Evolutionary conservation across 805 yeast genomes (phyloP).

Genomic region (Saturnispora serradocipensis): DNA sequence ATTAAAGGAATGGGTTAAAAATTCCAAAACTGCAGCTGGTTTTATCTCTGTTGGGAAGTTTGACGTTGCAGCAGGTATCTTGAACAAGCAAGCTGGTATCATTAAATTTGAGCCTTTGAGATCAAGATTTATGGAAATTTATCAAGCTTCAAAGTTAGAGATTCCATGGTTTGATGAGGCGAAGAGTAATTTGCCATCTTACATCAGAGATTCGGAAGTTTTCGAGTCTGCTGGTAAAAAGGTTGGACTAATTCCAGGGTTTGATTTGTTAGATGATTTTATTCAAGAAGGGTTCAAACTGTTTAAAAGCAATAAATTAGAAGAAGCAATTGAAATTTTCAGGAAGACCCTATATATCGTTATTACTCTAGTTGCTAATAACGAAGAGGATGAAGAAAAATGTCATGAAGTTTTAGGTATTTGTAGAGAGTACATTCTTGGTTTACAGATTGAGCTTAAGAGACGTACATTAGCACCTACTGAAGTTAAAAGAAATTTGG

Average conservation of each 20-base stretch:
- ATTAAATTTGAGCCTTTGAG: slow-evolving; percentile 83
- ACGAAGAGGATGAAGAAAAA: slow-evolving; percentile 67
- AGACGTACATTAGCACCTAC: slow-evolving; percentile 74
- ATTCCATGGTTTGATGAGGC: slow-evolving; percentile 62
- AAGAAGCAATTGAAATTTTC: slow-evolving; percentile 71
- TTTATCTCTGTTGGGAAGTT: slow-evolving; percentile 95
- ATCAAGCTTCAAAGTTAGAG: slow-evolving; percentile 67
- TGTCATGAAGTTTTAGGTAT: slow-evolving; percentile 61
- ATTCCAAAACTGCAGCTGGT: slow-evolving; percentile 83
- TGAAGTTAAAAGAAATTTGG: slow-evolving; percentile 77
- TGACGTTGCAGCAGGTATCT: slow-evolving; percentile 88
- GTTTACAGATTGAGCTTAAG: slow-evolving; percentile 80
- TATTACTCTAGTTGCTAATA: slow-evolving; percentile 59
- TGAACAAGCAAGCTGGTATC: slow-evolving; percentile 83
- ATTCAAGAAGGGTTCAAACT: slow-evolving; percentile 68
- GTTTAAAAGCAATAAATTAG: slow-evolving; percentile 77
- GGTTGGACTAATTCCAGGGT: slow-evolving; percentile 69
- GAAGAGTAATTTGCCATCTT: slow-evolving; percentile 44
- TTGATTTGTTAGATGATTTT: slow-evolving; percentile 50
- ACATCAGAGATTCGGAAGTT: slow-evolving; percentile 57
- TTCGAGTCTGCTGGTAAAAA: slow-evolving; percentile 39
- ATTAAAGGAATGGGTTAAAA: slow-evolving; percentile 73
- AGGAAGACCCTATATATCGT: slow-evolving; percentile 70
- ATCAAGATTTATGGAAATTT: slow-evolving; percentile 73
- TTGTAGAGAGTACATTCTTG: slow-evolving; percentile 86